Evolutionary conservation across 2,329 filamentous ascomycete species (phyloP), one percentile per base, ranked within the genome.

Genomic region (Sporothrix curviconia): DNA sequence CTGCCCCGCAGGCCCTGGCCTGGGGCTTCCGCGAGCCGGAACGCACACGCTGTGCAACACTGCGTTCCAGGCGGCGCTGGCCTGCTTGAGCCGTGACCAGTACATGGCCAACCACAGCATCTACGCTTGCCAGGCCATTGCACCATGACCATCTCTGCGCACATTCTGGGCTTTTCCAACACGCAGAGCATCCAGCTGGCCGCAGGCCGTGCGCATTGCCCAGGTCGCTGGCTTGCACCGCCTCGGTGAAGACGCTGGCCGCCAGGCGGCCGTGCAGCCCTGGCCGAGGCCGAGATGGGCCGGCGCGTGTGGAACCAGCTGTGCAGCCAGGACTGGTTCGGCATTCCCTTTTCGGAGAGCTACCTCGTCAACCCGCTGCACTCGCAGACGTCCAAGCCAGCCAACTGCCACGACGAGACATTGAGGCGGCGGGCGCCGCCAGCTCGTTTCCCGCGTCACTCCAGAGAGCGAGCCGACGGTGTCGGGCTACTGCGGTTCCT

Each of bases 101-200:
- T 79, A 74, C 59, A 76, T 73, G 52, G 71, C 71, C 37, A 66
- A 67, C 42, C 71, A 75, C 60, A 72, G 72, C 12, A 67, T 76
- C 2, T 70, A 73, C 46, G 70, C 73, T 0, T 69, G 78, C 3
- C 72, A 79, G 62, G 71, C 76, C 4, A 76, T 80, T 39, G 67
- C 9, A 74, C 72, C 1, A 66, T 77, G 30, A 77, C 77, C n/a
- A 73, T 76, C 3, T 74, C 74, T 8, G 76, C 76, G 8, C 77
- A 80, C 64, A 65, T 77, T 15, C 68, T 79, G 1, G 77, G 77
- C 1, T 74, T 72, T 24, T 75, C 75, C 7, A 77, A 76, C 60
- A 73, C 73, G 42, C 76, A 76, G 59, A 72, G 70, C 4, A 73
- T 76, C 1, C 68, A 76, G 19, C 68, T 78, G 8, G 73, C 72